phyloP scores from a whole-genome alignment of 2,329 filamentous ascomycete species.

The Lecanicillium sp. region DNA sequence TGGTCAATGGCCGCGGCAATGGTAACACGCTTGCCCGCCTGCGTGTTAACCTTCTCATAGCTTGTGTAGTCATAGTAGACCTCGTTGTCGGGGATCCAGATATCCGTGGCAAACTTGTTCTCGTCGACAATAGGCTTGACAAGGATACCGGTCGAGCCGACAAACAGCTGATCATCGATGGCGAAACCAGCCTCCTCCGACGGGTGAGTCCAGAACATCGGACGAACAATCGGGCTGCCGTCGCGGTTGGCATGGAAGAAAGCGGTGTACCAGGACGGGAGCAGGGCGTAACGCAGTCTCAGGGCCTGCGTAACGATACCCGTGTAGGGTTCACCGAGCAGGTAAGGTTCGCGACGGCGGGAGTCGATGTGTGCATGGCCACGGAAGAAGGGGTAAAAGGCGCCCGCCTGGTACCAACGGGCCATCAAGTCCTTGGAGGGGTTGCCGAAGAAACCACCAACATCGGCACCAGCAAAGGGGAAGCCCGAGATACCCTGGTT shows the following conservation, averaged over 20 bases:
- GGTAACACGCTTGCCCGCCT: conserved; percentile 63
- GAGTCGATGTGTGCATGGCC: conserved; percentile 96
- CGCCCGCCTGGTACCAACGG: conserved; percentile 93
- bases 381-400: conserved; percentile 98
- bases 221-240: conserved; percentile 80
- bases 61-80: conserved; percentile 95
- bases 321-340: conserved; percentile 77
- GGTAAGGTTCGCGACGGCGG: conserved; percentile 86
- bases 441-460: conserved; percentile 97
- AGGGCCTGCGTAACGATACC: conserved; percentile 82
- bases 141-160: conserved; percentile 83
- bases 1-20: conserved; percentile 76
- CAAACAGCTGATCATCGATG: conserved; percentile 88
- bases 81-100: conserved; percentile 85
- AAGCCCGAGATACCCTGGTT: conserved; percentile 90
- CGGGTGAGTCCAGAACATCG: conserved; percentile 90
- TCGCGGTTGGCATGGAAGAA: conserved; percentile 83
- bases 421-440: conserved; percentile 86
- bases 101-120: conserved; percentile 63
- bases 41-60: conserved; percentile 64
- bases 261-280: conserved; percentile 94
- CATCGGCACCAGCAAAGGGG: conserved; percentile 91
- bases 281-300: conserved; percentile 78
- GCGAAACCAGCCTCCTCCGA: conserved; percentile 79
- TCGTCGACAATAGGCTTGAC: conserved; percentile 83